phyloP scores from a whole-genome alignment of 345 rosid species.

The Anastatica hierochuntica region DNA sequence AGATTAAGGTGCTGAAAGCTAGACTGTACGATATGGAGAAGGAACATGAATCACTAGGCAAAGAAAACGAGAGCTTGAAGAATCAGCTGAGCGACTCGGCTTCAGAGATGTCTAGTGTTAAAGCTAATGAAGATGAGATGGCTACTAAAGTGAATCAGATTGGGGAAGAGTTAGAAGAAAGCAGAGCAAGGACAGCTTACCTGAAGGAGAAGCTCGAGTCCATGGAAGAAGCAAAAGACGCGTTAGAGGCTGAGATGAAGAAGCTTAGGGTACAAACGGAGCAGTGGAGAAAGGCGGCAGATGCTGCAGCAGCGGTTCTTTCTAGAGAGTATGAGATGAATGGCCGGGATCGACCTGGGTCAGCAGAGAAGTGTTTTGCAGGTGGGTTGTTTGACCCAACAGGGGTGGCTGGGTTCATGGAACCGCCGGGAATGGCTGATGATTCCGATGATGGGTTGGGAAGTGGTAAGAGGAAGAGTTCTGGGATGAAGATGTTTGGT shows the following conservation, averaged over 20 bases:
- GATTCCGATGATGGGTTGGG: constrained; percentile 55
- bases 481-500: constrained; percentile 75
- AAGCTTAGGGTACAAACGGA: constrained; percentile 79
- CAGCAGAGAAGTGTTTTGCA: constrained; percentile 57
- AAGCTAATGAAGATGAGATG: constrained; percentile 45
- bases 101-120: constrained; percentile 25
- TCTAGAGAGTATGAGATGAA: constrained; percentile 57
- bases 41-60: constrained; percentile 33
- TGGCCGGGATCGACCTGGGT: constrained; percentile 57
- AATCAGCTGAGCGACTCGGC: constrained; percentile 42
- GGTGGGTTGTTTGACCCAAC: constrained; percentile 42
- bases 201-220: constrained; percentile 45
- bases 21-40: constrained; percentile 51
- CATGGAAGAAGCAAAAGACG: constrained; percentile 45
- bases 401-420: constrained; percentile 36
- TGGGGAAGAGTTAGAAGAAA: constrained; percentile 52
- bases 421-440: constrained; percentile 53
- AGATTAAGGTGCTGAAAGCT: constrained; percentile 43
- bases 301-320: constrained; percentile 86
- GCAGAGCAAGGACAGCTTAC: constrained; percentile 34
- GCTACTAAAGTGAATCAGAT: constrained; percentile 31
- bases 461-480: constrained; percentile 59
- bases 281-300: constrained; percentile 95
- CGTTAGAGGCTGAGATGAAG: constrained; percentile 71
- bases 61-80: constrained; percentile 50